Percentiles rank a stretch among this genome's conserved stretches.
phyloP scores from a whole-genome alignment of 768 basidiomycete species.

The Mycena crocata region DNA sequence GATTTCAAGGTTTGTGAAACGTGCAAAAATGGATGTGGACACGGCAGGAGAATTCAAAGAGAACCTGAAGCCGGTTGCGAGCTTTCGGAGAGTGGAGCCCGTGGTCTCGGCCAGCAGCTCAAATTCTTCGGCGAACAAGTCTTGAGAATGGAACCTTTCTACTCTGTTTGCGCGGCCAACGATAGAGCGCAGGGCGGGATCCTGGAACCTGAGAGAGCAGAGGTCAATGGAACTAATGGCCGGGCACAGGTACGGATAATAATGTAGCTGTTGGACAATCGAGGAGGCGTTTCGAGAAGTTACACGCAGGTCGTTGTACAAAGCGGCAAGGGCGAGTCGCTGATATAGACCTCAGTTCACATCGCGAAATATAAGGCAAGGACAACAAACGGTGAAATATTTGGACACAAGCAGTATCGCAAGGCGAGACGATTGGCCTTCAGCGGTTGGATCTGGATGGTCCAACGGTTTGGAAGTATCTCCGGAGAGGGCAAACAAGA shows the following conservation, averaged over 20 bases:
- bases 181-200: neutral
- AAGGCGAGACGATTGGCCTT: neutral
- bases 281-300: neutral
- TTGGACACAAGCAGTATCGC: slow-evolving; percentile 4
- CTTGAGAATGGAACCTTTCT: neutral
- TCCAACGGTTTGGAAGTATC: neutral
- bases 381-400: neutral
- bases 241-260: neutral
- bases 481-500: slow-evolving; percentile 6
- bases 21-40: neutral
- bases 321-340: slow-evolving; percentile 5
- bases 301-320: neutral
- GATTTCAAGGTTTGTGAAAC: neutral
- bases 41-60: neutral
- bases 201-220: neutral
- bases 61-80: neutral
- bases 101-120: neutral
- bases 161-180: neutral
- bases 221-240: neutral
- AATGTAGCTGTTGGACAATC: neutral
- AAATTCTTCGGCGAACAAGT: neutral
- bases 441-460: neutral
- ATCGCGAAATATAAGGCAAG: neutral
- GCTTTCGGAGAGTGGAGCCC: neutral
- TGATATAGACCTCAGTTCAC: neutral